A percentile compares a stretch with the other conserved stretches of the same genome.
Evolutionary conservation across 257 asterid species (phyloP).

Genomic region (Nicotiana attenuata): DNA sequence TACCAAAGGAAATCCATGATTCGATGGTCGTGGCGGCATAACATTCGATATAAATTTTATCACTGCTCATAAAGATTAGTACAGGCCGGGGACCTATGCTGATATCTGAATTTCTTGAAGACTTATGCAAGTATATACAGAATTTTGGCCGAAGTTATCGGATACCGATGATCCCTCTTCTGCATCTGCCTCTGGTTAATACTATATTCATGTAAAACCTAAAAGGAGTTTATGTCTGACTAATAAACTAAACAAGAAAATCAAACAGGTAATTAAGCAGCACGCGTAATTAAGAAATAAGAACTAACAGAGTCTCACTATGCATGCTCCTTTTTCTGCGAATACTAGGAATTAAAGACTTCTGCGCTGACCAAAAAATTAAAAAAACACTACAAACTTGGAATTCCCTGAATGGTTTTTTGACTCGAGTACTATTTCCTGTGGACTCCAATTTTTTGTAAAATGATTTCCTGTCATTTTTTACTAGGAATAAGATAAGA

Average conservation of each 20-base stretch:
- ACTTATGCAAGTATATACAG: no score
- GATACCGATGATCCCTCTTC: no score
- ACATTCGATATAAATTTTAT: no score
- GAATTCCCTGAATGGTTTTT: neutral
- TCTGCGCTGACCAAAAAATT: neutral
- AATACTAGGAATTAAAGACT: neutral
- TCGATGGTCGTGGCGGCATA: fast-evolving
- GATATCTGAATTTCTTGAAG: no score
- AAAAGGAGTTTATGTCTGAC: neutral
- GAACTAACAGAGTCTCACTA: neutral
- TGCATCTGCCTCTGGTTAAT: no score
- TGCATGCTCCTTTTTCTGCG: neutral
- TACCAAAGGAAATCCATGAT: no score
- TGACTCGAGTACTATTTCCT: neutral
- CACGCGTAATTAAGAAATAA: neutral
- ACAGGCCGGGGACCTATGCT: no score
- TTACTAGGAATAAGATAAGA: neutral
- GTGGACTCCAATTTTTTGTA: neutral
- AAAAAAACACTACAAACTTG: neutral
- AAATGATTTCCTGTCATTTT: neutral
- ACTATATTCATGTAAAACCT: neutral
- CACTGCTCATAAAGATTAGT: no score
- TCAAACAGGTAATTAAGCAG: neutral
- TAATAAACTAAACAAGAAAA: neutral
- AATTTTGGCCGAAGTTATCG: no score